Evolutionary conservation across 148 eudicot species (phyloP), one percentile per base, ranked within the genome.

Genomic region (Rhododendron simsii): DNA sequence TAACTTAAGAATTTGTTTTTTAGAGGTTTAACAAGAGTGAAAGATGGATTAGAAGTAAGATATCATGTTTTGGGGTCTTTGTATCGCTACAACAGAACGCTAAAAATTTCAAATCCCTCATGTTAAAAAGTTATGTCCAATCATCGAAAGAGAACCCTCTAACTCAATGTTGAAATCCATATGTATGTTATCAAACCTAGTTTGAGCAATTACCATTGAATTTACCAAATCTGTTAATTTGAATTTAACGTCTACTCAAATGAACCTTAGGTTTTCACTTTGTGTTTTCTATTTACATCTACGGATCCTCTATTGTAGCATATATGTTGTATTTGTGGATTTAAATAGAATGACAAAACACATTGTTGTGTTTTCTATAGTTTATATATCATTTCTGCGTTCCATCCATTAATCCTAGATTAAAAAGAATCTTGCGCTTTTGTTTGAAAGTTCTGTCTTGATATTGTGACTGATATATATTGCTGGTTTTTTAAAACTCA

Each of bases 401-500:
- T 65, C 21, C 13, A 9, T 65, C 73, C 73, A 26, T 11, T n/a
- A 26, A n/a, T 3, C 33, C 33, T 16, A n/a, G 73, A n/a, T 65
- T 10, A 10, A 65, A 65, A n/a, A 2, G 18, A 33, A 14, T 33
- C 39, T 33, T 30, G 18, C 2, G 21, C 16, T 71, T 63, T 71
- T 30, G 39, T 30, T 33, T 14, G 41, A 33, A 71, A 71, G 41
- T 71, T 65, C 76, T 50, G 28, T 51, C 35, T 26, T 26, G 3
- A n/a, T 11, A 16, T 14, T 53, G 7, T 61, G 55, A 44, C 30
- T 63, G 69, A 41, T 23, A 63, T n/a, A 15, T 26, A 37, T 20
- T 55, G 18, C 59, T 80, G 82, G 15, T 80, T 80, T 50, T 80
- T 33, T 28, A 28, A 41, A 15, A 65, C 83, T 47, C 92, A 98